Base-by-base conservation (phyloP, 495 filamentous ascomycete species). In the Penicillium waksmanii region DNA sequence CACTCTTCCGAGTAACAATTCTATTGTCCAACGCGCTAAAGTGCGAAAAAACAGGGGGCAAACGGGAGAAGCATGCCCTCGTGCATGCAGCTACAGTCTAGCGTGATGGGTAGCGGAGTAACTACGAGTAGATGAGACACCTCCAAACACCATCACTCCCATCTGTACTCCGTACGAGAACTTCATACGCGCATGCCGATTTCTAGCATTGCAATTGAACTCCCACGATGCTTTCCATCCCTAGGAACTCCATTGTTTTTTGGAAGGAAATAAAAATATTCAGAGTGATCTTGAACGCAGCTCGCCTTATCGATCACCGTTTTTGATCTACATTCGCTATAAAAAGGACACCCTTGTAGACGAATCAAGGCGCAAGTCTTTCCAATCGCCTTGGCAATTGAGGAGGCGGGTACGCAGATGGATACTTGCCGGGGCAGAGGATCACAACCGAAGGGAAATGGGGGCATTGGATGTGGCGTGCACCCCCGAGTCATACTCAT, bases 281-380 rank as follows among this genome's bases (percentile, higher is more conserved):
- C 23, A 11, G 18, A n/a, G 13, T 17, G 51, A 42, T 54, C 36
- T 13, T 19, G 51, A 27, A 54, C 42, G 57, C 50, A 53, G 17
- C 17, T 48, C 36, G 25, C 15, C 18, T 15, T 18, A 38, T 53
- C 50, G 50, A 53, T 50, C 33, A 23, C 27, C 51, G 56, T 52
- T 43, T 33, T 54, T 48, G 57, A 54, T 60, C 57, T 49, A 19
- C 51, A 15, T 21, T 42, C 27, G 48, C 47, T 21, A 53, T 48
- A 46, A 17, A 34, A 53, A 47, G 36, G 50, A 44, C 27, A 9
- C 46, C 9, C 21, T 25, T 19, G 46, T 5, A 23, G 15, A 15
- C 49, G 40, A 53, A 58, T 58, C 49, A 38, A 13, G 17, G 17
- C 15, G 3, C 5, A 11, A n/a, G 17, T 23, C 31, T n/a, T 44